phyloP scores from a whole-genome alignment of 2,329 filamentous ascomycete genomes.

The Venturia effusa region DNA sequence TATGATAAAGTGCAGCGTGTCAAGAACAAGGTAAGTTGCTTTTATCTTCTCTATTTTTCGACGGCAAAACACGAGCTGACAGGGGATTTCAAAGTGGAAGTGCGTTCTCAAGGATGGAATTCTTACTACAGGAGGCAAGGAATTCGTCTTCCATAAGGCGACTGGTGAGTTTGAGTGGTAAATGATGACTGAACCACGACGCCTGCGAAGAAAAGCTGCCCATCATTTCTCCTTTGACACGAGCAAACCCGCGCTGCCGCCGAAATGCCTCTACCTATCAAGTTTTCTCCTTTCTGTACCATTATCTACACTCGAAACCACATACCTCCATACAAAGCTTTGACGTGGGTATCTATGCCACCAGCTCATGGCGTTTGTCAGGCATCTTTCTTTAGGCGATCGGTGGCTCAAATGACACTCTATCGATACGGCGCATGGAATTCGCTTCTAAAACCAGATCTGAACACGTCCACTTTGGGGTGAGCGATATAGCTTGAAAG shows the following conservation, averaged over 20 bases:
- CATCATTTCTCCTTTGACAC: too few species aligned
- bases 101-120: constrained; percentile 96
- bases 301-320: background rate
- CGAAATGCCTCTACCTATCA: background rate
- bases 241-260: background rate
- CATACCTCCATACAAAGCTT: background rate
- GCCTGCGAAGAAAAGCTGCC: background rate
- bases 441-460: too few species aligned
- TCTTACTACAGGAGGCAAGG: constrained; percentile 82
- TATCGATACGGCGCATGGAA: background rate
- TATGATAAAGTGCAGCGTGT: constrained; percentile 99
- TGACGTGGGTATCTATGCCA: background rate
- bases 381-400: background rate
- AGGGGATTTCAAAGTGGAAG: constrained; percentile 49
- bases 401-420: background rate
- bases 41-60: background rate
- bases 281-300: background rate
- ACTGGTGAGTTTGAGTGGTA: constrained; percentile 98
- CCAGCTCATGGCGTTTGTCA: background rate
- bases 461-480: too few species aligned
- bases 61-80: constrained; percentile 1
- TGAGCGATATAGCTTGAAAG: too few species aligned
- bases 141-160: constrained; percentile 93
- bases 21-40: constrained; percentile 62
- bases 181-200: background rate